Evolutionary conservation across 257 asterid genomes (phyloP), one percentile per base, ranked within the genome.

Genomic region (Solanum rostratum): DNA sequence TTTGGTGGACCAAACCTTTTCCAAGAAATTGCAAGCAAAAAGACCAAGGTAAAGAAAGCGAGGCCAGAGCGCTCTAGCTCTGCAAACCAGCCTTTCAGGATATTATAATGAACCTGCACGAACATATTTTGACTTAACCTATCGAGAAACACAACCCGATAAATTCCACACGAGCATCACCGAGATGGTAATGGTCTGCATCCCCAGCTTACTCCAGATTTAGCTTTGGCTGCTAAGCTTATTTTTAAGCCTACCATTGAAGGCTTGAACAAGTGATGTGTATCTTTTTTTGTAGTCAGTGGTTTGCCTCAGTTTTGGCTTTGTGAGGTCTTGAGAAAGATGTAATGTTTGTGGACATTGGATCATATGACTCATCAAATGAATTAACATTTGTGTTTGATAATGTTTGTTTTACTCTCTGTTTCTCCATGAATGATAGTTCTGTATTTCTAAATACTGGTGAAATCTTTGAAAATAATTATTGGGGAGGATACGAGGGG

Each of bases 1-100:
- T 95, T 89, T 33, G 94, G 84, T 50, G 97, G 95, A 14, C 93
- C 95, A 52, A 97, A 97, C 87, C 89, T 90, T 63, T 97, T 97
- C 88, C 99, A 97, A 91, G 95, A 92, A 87, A 19, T 91, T 27
- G 94, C 98, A 22, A 85, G 87, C 46, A 87, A 83, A 54, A 93
- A 88, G 59, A 86, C 88, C 1, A 90, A 90, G 83, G 11, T 82
- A 39, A 92, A 93, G 88, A 89, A 84, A 85, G 86, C 88, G 1
- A 92, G 90, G 88, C 84, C 88, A 82, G 88, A 91, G 74, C 86
- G 37, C 68, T 87, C 84, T 49, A 84, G 85, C 90, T 80, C 83
- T 3, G 88, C 88, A 50, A 90, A 90, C 92, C 92, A 88, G 49
- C 97, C 93, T 30, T 91, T 90, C 83, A 93, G 95, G 93, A 92